These are phyloP conservation scores for Periconia digitata DNA, from an alignment of 2,329 filamentous ascomycete genomes.

Conservation along the genomic window DNA sequence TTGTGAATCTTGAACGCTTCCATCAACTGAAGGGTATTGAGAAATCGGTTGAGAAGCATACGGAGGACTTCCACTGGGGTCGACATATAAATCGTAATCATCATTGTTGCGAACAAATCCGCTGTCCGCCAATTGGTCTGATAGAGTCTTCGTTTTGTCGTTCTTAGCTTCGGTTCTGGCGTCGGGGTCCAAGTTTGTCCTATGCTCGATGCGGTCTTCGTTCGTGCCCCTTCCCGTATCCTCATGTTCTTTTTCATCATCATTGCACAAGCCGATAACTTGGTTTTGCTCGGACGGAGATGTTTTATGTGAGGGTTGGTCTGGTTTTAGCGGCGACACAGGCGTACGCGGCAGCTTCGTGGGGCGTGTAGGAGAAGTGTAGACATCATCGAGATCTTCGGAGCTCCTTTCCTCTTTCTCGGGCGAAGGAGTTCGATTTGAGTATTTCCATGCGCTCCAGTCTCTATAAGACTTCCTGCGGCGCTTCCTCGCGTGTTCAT, in stretches of 20 bases:
- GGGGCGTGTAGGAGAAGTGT: conserved; percentile 26
- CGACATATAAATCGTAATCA: conserved; percentile 28
- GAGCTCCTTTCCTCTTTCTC: conserved; percentile 50
- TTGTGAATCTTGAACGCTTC: conserved; percentile 54
- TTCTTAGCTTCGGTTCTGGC: background rate
- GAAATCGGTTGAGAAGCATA: conserved; percentile 39
- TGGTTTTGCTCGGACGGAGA: conserved; percentile 1
- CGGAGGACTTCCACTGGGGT: conserved; percentile 46
- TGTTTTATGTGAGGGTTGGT: conserved; percentile 4
- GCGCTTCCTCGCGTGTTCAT: conserved; percentile 67
- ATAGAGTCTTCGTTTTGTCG: background rate
- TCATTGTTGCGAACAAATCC: conserved; percentile 17
- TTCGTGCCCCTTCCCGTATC: background rate
- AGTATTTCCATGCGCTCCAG: conserved; percentile 73
- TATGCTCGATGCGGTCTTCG: background rate
- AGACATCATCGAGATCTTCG: conserved; percentile 16
- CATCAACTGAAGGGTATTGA: background rate
- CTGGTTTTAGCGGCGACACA: conserved; percentile 18
- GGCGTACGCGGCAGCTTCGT: conserved; percentile 29
- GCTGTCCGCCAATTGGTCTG: background rate
- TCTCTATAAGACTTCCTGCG: conserved; percentile 69
- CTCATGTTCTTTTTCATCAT: background rate
- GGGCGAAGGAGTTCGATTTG: conserved; percentile 71
- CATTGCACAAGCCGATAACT: background rate
- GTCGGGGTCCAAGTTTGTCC: background rate